Conservation (phyloP, 768 basidiomycete species). For the Cystofilobasidium bisporidii region DNA sequence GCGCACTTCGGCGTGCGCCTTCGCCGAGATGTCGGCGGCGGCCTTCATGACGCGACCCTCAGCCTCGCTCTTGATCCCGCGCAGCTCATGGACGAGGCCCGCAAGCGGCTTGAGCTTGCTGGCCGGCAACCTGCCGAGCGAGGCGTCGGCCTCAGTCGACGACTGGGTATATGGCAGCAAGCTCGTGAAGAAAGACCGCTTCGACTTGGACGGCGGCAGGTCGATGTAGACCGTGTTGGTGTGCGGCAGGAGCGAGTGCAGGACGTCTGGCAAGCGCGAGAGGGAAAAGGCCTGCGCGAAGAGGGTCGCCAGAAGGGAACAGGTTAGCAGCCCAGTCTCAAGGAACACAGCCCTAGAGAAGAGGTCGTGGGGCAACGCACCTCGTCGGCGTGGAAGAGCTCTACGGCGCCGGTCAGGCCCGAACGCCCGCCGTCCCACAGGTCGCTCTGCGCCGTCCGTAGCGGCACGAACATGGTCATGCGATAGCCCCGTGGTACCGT, state of each 20-base stretch:
- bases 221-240: conserved; percentile 45
- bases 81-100: conserved; percentile 58
- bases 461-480: conserved; percentile 74
- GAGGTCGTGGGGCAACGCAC: conserved; percentile 45
- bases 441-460: conserved; percentile 64
- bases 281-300: conserved; percentile 14
- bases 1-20: conserved; percentile 69
- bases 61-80: conserved; percentile 65
- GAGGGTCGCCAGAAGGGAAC: too few species aligned
- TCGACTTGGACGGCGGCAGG: conserved; percentile 36
- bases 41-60: conserved; percentile 71
- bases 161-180: conserved; percentile 34
- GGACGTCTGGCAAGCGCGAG: conserved; percentile 5
- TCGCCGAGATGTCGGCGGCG: conserved; percentile 79
- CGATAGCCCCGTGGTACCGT: conserved; percentile 65
- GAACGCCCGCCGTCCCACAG: conserved; percentile 89
- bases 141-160: conserved; percentile 45
- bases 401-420: conserved; percentile 53
- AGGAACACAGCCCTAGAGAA: conserved; percentile 33
- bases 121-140: conserved; percentile 51
- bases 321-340: too few species aligned
- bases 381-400: conserved; percentile 69
- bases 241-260: conserved; percentile 1
- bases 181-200: conserved; percentile 29
- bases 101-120: conserved; percentile 51